Base-by-base conservation (phyloP, 768 basidiomycete genomes). In the Lyophyllum shimeji region DNA sequence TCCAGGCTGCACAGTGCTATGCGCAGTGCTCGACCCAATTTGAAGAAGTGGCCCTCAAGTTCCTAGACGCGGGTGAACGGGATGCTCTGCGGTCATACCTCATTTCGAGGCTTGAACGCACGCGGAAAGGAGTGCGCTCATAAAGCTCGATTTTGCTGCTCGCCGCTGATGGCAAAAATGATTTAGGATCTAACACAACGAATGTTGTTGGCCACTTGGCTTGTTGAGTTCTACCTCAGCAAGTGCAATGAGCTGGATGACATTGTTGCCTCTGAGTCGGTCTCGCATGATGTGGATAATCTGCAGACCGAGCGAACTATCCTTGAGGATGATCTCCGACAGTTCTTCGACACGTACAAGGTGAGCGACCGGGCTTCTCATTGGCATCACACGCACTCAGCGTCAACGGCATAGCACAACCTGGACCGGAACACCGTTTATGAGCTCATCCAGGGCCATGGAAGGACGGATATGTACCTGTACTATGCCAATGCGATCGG, bases 161-260 rank as follows among this genome's bases (percentile, higher is more conserved):
- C 40, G 27, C 15, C 44, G 12, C 37, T 50, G n/a, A 59, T 29
- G 39, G 17, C 50, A 24, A 12, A 53, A 27, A 21, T 51, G 46
- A 23, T 29, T 23, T 54, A 98, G 95, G 94, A 97, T 64, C 62
- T 90, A 37, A 95, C 93, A 0, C 95, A 98, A 69, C 82, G 97
- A 39, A 95, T 95, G 89, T 94, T 98, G 86, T 76, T 99, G 18
- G 95, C 97, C 17, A 98, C 95, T 0, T 99, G 97, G 97, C 84
- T 99, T 12, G 89, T 97, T 27, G 97, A 99, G 70, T 93, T 98
- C 60, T 98, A 95, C 67, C 83, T 99, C 15, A 90, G 90, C 71
- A 98, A 97, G 76, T 94, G 92, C 69, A 96, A 97, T 65, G 93
- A 96, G 58, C 76, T 98, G 49, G 97, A 99, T 65, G 97, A 98